Percentiles rank a stretch among this genome's conserved stretches.
These are phyloP conservation scores for Plasmodium adleri DNA, from an alignment of 169 alveolate species.

Conservation along the genomic window DNA sequence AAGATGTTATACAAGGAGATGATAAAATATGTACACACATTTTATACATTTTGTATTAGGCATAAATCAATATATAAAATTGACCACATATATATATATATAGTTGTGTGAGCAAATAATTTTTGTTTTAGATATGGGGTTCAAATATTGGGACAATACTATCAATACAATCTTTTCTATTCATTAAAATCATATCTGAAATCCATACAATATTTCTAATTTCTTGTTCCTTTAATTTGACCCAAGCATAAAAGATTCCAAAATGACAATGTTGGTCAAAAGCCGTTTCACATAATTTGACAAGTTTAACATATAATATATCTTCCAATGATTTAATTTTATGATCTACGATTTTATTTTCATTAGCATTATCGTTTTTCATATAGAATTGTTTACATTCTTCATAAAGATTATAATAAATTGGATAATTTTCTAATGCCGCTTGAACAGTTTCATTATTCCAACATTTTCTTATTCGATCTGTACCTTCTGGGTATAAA, in stretches of 20 bases:
- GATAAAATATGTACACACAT: background rate
- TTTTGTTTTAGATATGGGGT: slow-evolving; percentile 75
- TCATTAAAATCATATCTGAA: slow-evolving; percentile 95
- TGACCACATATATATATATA: background rate
- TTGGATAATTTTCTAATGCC: slow-evolving; percentile 91
- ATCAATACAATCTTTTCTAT: slow-evolving; percentile 89
- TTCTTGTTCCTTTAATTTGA: slow-evolving; percentile 98
- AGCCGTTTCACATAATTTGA: slow-evolving; percentile 94
- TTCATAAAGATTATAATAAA: slow-evolving; percentile 90
- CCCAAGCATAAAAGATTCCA: slow-evolving; percentile 98
- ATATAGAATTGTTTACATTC: slow-evolving; percentile 87
- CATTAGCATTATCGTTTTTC: slow-evolving; percentile 63
- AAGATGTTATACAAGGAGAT: background rate
- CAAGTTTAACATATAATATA: slow-evolving; percentile 95
- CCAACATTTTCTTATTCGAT: slow-evolving; percentile 91
- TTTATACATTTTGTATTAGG: background rate
- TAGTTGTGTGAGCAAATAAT: background rate
- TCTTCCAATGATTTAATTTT: slow-evolving; percentile 93
- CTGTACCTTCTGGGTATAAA: slow-evolving; percentile 94
- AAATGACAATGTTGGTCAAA: slow-evolving; percentile 97
- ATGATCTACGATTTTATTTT: slow-evolving; percentile 67
- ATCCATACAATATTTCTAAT: slow-evolving; percentile 97
- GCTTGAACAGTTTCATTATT: slow-evolving; percentile 92
- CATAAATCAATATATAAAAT: background rate
- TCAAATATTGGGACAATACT: slow-evolving; percentile 90